Evolutionary conservation across 306 rosid genomes (phyloP), one percentile per base, ranked within the genome.

Genomic region (Vachellia pachyceras): DNA sequence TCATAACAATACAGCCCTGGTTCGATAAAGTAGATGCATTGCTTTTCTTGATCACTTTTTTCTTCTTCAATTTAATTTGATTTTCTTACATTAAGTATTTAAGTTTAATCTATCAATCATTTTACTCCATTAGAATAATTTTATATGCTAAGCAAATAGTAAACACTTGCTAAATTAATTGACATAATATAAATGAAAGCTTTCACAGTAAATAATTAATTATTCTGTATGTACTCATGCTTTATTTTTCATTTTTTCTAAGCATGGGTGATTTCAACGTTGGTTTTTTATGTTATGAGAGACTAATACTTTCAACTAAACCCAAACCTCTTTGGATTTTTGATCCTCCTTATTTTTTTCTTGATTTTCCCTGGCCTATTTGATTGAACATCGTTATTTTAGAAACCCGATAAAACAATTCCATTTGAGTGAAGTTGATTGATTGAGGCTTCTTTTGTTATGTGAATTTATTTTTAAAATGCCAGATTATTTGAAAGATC

Each of bases 21-120:
- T 60, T 69, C 54, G 47, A 76, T 60, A 76, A 75, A 81, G 65
- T 35, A 42, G 54, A 75, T 7, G 55, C 69, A 14, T 55, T 52
- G 35, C 35, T 20, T 73, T 72, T 22, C 22, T 52, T 52, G 3
- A 17, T 52, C 23, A 18, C 37, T 37, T 37, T 33, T 66, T 37
- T 37, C 13, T 66, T 10, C 10, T 54, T 54, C 1, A 54, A 54
- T 54, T 40, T 67, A 20, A 57, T 22, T 22, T 57, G 13, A 20
- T 10, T n/a, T 57, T 57, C 14, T 3, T 0, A 3, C 5, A 22
- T 54, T 7, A 54, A n/a, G 29, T 8, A 18, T 54, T n/a, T 2
- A 1, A n/a, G 7, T n/a, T n/a, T 54, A 54, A 54, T 7, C 29
- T n/a, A n/a, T 22, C 35, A 57, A 10, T 57, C 10, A 3, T 58